Evolutionary conservation across 345 rosid genomes (phyloP), one percentile per base, ranked within the genome.

Genomic region (Aurinia saxatilis): DNA sequence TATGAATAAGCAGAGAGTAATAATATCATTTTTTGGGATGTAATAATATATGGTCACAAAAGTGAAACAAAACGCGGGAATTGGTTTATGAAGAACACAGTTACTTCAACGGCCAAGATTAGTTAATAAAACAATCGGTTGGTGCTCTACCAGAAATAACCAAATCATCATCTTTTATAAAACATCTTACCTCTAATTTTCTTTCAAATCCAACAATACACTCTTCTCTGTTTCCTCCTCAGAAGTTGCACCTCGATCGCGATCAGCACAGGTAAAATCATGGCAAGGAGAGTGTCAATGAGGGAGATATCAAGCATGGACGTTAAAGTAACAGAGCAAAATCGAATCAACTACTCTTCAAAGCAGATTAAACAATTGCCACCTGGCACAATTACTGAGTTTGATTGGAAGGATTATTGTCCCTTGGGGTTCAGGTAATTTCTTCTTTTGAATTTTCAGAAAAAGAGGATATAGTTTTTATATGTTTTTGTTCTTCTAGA

Each of bases 321-420:
- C 17, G 48, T 70, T 40, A 78, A 29, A 46, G 61, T 59, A 3
- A 51, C 69, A 3, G 70, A 60, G 33, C 37, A 60, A 27, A 77
- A 55, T 29, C 55, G 50, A 54, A 53, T 77, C 14, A 73, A 21
- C 48, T 71, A 73, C 50, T 55, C 78, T 48, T 39, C 52, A 8
- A 50, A 58, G 4, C 65, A 66, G 1, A 19, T 61, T 12, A 52
- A 61, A 47, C 42, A 67, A 25, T 60, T 60, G 54, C 81, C 77
- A 37, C 65, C 70, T 9, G 67, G 63, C 35, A 36, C 55, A 0
- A 21, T 63, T 13, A 71, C 77, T 21, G 76, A 80, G 21, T 76
- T 79, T 63, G 79, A 73, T 57, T 73, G 80, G 74, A 81, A 72
- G 11, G 78, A 81, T 75, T 83, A 83, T 37, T 79, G 70, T 55